phyloP scores from a whole-genome alignment of 345 rosid genomes.

The Eutrema japonicum region DNA sequence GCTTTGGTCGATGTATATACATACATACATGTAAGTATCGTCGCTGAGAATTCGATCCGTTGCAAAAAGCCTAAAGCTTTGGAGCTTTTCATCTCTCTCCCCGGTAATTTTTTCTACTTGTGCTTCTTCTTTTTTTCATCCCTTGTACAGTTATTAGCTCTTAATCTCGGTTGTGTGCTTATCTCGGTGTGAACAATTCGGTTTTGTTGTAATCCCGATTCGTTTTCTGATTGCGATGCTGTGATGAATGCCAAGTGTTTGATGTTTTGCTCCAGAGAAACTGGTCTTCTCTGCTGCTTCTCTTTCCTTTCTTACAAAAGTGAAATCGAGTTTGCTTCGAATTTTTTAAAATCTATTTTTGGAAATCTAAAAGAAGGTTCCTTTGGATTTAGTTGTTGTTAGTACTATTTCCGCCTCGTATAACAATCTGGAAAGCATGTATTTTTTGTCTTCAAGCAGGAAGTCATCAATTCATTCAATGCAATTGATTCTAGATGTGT shows the following conservation, averaged over 20 bases:
- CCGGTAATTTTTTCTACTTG: constrained; percentile 22
- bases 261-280: constrained; percentile 3
- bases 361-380: constrained; percentile 5
- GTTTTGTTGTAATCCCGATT: constrained; percentile 2
- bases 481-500: not conserved
- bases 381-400: not conserved
- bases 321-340: not conserved
- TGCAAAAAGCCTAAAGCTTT: constrained; percentile 14
- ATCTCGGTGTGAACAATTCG: not conserved
- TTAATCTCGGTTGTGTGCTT: not conserved
- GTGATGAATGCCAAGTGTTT: constrained; percentile 14
- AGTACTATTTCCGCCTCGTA: constrained; percentile 10
- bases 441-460: not conserved
- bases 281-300: not conserved
- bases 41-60: constrained; percentile 2
- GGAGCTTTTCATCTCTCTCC: not conserved
- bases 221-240: not conserved
- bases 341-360: not conserved
- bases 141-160: not conserved
- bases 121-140: not conserved
- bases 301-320: not conserved
- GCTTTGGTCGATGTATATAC: constrained; percentile 19
- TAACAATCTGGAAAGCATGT: constrained; percentile 7
- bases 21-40: not conserved
- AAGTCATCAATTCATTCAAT: not conserved